Evolutionary conservation across 176 grass and related monocot species (phyloP).

Genomic region (Raddia guianensis): DNA sequence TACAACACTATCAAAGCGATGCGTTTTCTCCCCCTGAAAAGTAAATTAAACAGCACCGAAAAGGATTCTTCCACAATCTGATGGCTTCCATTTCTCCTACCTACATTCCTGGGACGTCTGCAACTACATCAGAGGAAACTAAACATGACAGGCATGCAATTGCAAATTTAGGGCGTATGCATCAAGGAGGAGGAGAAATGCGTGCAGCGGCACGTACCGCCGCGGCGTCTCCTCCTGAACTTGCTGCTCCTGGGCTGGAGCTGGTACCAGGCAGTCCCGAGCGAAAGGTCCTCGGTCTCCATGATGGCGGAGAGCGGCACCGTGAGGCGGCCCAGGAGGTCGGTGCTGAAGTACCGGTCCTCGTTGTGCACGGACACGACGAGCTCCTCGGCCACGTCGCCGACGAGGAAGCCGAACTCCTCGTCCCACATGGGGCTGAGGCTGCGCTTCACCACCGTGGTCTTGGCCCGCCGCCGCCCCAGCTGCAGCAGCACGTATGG

Average conservation of each 20-base stretch:
- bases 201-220: conserved; percentile 39
- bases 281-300: conserved; percentile 61
- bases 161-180: too few relatives aligned
- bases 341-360: conserved; percentile 56
- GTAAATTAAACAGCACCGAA: neutral
- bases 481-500: conserved; percentile 84
- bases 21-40: neutral
- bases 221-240: conserved; percentile 71
- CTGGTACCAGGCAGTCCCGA: conserved; percentile 75
- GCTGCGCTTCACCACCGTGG: conserved; percentile 68
- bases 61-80: neutral
- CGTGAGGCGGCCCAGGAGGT: conserved; percentile 74
- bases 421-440: conserved; percentile 88
- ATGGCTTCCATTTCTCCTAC: neutral
- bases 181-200: neutral
- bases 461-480: conserved; percentile 58
- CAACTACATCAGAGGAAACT: neutral
- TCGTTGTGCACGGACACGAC: conserved; percentile 72
- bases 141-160: neutral
- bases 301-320: conserved; percentile 60
- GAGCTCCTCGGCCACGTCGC: conserved; percentile 71
- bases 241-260: conserved; percentile 72
- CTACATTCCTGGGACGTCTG: neutral
- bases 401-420: conserved; percentile 75
- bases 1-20: neutral